These are phyloP conservation scores for Podaxis sp. DNA, from an alignment of 768 basidiomycete species.

Conservation along the genomic window DNA sequence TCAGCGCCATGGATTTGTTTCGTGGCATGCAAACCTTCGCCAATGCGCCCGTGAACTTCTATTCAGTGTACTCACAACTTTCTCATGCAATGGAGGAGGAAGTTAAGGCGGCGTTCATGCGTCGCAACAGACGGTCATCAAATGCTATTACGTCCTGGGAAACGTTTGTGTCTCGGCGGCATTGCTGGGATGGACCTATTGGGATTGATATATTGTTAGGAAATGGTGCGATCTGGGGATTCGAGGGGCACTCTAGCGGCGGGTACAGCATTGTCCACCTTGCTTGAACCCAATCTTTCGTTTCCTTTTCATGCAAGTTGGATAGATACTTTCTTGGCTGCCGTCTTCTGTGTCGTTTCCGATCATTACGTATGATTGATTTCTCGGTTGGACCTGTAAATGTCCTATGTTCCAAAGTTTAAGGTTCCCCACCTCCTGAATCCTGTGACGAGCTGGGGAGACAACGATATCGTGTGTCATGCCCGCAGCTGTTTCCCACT, in stretches of 20 bases:
- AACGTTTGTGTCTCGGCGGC: neutral
- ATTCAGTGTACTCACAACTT: neutral
- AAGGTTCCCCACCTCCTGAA: no score
- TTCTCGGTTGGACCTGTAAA: no score
- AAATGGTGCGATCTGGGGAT: neutral
- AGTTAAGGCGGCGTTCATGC: neutral
- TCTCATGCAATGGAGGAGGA: neutral
- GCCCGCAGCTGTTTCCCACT: no score
- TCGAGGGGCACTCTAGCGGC: neutral
- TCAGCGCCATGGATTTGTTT: neutral
- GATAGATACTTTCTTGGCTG: no score
- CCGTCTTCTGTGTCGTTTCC: no score
- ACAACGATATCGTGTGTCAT: no score
- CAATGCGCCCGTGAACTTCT: neutral
- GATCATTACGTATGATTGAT: no score
- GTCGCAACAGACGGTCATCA: no score
- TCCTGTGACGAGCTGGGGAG: no score
- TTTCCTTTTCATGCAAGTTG: no score
- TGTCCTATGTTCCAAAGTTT: no score
- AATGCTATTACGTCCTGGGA: neutral
- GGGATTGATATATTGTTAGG: neutral
- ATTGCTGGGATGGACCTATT: neutral
- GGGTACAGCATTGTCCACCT: slow-evolving; percentile 2
- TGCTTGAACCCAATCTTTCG: neutral
- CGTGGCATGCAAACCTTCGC: neutral